Conservation (phyloP, 805 yeast genomes). For the Candida hispaniensis region DNA sequence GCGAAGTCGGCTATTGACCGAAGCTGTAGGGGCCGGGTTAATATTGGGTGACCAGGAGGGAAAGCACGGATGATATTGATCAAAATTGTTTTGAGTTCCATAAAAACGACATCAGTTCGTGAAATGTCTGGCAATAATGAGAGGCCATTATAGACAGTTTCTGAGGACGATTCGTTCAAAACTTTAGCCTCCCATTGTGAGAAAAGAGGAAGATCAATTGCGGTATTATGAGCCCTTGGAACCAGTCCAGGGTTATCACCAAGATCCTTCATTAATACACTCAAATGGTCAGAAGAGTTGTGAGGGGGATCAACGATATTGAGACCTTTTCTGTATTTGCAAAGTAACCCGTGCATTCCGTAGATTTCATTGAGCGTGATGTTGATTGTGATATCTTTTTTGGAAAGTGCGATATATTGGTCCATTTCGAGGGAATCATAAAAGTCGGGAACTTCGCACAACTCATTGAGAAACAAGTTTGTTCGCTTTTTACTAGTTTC, state of each 20-base stretch:
- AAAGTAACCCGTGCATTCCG: conserved; percentile 30
- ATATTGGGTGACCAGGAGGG: conserved; percentile 24
- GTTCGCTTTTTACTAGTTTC: conserved; percentile 26
- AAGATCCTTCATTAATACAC: conserved; percentile 24
- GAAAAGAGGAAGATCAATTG: conserved; percentile 27
- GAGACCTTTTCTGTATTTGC: conserved; percentile 25
- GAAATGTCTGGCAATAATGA: conserved; percentile 21
- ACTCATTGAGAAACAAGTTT: conserved; percentile 27
- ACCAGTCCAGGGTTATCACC: conserved; percentile 27
- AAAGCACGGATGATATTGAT: conserved; percentile 30
- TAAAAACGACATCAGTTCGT: conserved; percentile 27
- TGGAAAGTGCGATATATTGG: conserved; percentile 31
- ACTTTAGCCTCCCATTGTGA: conserved; percentile 29
- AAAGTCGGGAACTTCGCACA: conserved; percentile 34
- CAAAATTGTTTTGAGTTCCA: conserved; percentile 30
- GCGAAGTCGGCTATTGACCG: conserved; percentile 27
- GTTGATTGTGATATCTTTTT: conserved; percentile 27
- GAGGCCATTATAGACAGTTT: conserved; percentile 16
- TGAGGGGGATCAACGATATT: no score
- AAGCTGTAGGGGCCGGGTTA: conserved; percentile 25
- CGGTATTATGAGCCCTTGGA: conserved; percentile 25
- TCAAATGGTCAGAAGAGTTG: conserved; percentile 19
- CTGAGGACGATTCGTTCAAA: conserved; percentile 20
- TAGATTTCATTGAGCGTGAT: conserved; percentile 30
- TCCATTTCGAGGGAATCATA: conserved; percentile 32